Percentiles rank a stretch among this genome's conserved stretches.
phyloP scores from a whole-genome alignment of 139 green algal genomes.

The Chlorella sp. region DNA sequence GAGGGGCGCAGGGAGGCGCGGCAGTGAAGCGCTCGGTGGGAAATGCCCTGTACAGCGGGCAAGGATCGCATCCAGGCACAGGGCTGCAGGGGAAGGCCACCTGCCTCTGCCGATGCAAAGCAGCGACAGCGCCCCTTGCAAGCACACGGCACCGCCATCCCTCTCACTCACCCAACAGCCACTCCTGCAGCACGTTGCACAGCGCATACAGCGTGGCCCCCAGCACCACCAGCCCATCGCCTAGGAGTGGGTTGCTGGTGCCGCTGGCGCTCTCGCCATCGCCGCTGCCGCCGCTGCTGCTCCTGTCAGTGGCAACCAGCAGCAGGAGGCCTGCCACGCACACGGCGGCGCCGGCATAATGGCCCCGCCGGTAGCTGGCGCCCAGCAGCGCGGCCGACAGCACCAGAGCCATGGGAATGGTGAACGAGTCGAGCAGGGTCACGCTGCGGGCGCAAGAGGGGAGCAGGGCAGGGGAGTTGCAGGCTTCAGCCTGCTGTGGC shows the following conservation, averaged over 20 bases:
- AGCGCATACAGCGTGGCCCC: conserved; percentile 74
- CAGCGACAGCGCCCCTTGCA: background rate
- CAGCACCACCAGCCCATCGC: conserved; percentile 77
- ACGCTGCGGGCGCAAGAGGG: conserved; percentile 48
- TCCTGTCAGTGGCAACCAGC: conserved; percentile 67
- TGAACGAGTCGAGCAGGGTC: conserved; percentile 83
- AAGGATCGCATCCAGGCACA: too few species aligned
- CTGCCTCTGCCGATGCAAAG: background rate
- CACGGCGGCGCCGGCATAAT: conserved; percentile 66
- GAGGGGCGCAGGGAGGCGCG: too few species aligned
- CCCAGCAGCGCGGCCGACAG: conserved; percentile 46
- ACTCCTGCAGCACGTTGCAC: conserved; percentile 74
- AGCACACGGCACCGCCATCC: background rate
- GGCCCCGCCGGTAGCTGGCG: conserved; percentile 58
- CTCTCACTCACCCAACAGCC: conserved; percentile 39
- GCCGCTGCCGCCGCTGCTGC: background rate
- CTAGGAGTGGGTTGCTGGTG: conserved; percentile 56
- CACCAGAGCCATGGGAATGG: conserved; percentile 72
- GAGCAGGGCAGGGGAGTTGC: too few species aligned
- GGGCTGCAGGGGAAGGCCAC: too few species aligned
- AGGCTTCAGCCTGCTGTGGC: too few species aligned
- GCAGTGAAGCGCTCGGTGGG: too few species aligned
- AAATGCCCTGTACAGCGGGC: too few species aligned
- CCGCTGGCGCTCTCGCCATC: conserved; percentile 6
- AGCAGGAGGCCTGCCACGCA: conserved; percentile 74